These are phyloP conservation scores for Trichoderma koningiopsis DNA, from an alignment of 2,329 filamentous ascomycete species.

Conservation along the genomic window DNA sequence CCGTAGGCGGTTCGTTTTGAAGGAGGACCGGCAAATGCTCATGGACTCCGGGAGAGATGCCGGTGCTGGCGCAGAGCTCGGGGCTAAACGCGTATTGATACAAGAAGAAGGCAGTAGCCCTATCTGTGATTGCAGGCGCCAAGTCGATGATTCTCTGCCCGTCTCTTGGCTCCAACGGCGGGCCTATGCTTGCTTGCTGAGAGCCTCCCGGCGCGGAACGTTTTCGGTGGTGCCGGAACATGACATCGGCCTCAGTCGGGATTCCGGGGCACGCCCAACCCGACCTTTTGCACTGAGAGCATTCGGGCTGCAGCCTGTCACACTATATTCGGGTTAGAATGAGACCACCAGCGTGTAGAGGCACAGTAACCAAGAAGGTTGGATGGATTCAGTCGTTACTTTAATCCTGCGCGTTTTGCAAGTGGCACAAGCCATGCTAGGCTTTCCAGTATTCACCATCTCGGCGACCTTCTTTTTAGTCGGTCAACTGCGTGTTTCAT, in stretches of 20 bases:
- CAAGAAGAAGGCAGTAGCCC: conserved; percentile 30
- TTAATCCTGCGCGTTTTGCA: conserved; percentile 32
- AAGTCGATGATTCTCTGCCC: conserved; percentile 12
- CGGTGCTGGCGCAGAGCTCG: neutral
- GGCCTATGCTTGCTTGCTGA: neutral
- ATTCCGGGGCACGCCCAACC: conserved; percentile 30
- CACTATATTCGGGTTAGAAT: conserved; percentile 27
- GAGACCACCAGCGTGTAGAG: neutral
- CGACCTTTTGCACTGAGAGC: conserved; percentile 28
- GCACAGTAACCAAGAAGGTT: neutral
- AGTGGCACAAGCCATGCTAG: conserved; percentile 29
- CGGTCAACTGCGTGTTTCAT: neutral
- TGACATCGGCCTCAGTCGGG: neutral
- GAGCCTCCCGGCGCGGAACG: neutral
- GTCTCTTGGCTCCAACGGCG: neutral
- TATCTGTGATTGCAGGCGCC: conserved; percentile 26
- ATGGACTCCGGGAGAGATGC: conserved; percentile 10
- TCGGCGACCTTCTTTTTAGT: neutral
- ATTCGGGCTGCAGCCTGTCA: conserved; percentile 27
- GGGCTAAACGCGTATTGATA: conserved; percentile 28
- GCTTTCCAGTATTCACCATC: conserved; percentile 26
- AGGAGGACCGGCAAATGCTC: conserved; percentile 30
- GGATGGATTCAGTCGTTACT: conserved; percentile 19
- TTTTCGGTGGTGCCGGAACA: conserved; percentile 29
- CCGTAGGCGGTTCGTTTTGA: conserved; percentile 17